Evolutionary conservation across 306 rosid species (phyloP).

Genomic region (apple (Malus domestica)): ASM211411v1 NC_041799.1:40115001-40115500

Average conservation of each 20-base stretch:
- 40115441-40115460: not conserved
- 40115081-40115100: slow-evolving; percentile 35
- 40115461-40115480: not conserved
- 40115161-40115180: slow-evolving; percentile 28
- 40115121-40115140: slow-evolving; percentile 33
- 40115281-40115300: not conserved
- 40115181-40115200: slow-evolving; percentile 8
- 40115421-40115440: not conserved
- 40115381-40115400: not conserved
- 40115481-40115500: not conserved
- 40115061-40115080: slow-evolving; percentile 27
- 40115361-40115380: not conserved
- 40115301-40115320: slow-evolving; percentile 5
- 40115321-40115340: slow-evolving; percentile 16
- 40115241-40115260: not conserved
- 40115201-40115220: not conserved
- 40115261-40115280: not conserved
- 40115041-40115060: slow-evolving; percentile 31
- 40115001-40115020: not conserved
- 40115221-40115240: not conserved
- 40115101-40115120: slow-evolving; percentile 28
- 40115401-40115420: not conserved
- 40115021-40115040: slow-evolving; percentile 29
- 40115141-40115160: slow-evolving; percentile 32
- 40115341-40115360: not conserved